Conservation (phyloP, 176 grass and related monocot genomes). For the Metroxylon sagu region DNA sequence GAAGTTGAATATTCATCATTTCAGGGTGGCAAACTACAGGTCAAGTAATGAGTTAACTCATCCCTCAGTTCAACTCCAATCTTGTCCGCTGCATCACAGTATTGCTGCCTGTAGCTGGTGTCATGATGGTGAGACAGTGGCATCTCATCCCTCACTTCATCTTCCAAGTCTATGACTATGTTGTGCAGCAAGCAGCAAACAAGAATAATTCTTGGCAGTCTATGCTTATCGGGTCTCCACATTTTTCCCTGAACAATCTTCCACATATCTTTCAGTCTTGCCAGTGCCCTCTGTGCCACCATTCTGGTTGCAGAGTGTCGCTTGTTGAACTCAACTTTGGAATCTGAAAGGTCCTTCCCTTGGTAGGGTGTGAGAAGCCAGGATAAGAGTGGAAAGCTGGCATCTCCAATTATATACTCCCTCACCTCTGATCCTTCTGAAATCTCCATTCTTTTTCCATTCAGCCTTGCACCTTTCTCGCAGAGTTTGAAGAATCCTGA, state of each 20-base stretch:
- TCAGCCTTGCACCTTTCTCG: constrained; percentile 41
- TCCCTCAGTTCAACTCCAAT: constrained; percentile 47
- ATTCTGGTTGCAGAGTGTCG: constrained; percentile 29
- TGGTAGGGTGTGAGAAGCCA: constrained; percentile 70
- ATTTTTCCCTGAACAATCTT: constrained; percentile 82
- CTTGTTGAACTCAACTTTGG: constrained; percentile 36
- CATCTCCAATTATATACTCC: constrained; percentile 61
- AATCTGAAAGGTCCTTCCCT: constrained; percentile 39
- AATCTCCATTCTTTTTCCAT: constrained; percentile 31
- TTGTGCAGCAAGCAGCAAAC: constrained; percentile 86
- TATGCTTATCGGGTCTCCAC: constrained; percentile 92
- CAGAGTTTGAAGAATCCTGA: constrained; percentile 51
- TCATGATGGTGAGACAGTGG: constrained; percentile 34
- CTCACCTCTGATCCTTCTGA: constrained; percentile 37
- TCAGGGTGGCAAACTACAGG: constrained; percentile 4
- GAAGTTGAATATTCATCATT: background rate
- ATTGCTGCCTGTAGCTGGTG: constrained; percentile 51
- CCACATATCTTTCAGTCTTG: constrained; percentile 82
- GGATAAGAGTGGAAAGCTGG: constrained; percentile 53
- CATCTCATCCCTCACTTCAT: constrained; percentile 25
- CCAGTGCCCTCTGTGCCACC: constrained; percentile 45
- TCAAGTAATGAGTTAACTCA: constrained; percentile 42
- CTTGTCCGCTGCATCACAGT: constrained; percentile 48
- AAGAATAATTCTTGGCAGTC: constrained; percentile 83
- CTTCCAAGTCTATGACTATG: constrained; percentile 64